A percentile compares a stretch with the other conserved stretches of the same genome.
Evolutionary conservation across 2,329 filamentous ascomycete species (phyloP).

Genomic region (Calonectria leucothoes): DNA sequence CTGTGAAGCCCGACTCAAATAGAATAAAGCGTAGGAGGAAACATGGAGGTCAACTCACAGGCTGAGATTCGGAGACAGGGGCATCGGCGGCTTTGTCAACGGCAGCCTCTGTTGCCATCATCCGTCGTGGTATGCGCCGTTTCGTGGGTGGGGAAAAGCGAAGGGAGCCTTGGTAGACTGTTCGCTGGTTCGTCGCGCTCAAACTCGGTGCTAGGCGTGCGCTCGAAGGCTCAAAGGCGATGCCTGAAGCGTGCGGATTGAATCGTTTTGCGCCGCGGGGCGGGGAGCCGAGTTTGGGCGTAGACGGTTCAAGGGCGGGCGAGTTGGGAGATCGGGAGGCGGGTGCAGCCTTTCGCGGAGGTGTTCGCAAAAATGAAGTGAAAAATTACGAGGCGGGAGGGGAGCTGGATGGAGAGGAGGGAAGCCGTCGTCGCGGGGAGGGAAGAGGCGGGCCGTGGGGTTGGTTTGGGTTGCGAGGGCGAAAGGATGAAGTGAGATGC

Average conservation of each 20-base stretch:
- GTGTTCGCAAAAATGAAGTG: background rate
- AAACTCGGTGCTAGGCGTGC: constrained; percentile 26
- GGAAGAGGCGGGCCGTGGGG: constrained; percentile 25
- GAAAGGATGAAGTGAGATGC: constrained; percentile 28
- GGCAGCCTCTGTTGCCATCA: constrained; percentile 74
- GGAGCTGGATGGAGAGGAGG: constrained; percentile 6
- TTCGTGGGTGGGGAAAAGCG: constrained; percentile 40
- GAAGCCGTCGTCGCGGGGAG: constrained; percentile 24
- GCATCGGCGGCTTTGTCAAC: constrained; percentile 65
- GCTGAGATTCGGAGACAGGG: constrained; percentile 59
- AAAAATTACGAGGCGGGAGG: background rate
- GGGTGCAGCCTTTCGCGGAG: background rate
- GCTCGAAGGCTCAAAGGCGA: constrained; percentile 28
- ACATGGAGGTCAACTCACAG: constrained; percentile 52
- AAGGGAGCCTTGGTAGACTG: constrained; percentile 41
- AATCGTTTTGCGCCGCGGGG: constrained; percentile 27
- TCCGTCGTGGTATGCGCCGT: constrained; percentile 62
- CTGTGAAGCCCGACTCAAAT: background rate
- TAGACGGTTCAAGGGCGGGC: constrained; percentile 21
- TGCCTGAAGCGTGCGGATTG: constrained; percentile 14
- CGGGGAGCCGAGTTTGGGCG: constrained; percentile 17
- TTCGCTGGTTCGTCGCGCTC: constrained; percentile 36
- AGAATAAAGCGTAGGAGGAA: background rate
- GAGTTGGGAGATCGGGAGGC: background rate
- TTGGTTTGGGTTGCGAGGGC: constrained; percentile 19